Evolutionary conservation across 2,329 filamentous ascomycete genomes (phyloP).

Genomic region (Pseudogymnoascus destructans): DNA sequence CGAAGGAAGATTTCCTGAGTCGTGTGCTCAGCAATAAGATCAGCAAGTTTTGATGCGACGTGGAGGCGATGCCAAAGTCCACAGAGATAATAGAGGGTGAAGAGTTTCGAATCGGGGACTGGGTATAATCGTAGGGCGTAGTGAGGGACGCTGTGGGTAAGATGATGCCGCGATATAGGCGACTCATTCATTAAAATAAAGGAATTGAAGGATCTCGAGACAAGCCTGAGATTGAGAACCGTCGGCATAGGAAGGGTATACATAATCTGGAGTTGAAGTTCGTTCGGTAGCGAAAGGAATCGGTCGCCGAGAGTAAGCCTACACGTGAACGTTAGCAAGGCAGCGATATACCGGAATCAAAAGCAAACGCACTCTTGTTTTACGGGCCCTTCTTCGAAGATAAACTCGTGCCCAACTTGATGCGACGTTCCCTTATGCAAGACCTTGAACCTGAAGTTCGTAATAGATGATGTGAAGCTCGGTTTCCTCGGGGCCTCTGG

Average conservation of each 20-base stretch:
- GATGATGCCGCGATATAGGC: slow-evolving; percentile 47
- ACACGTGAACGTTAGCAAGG: neutral
- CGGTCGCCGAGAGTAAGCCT: slow-evolving; percentile 39
- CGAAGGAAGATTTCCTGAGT: slow-evolving; percentile 52
- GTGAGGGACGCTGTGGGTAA: slow-evolving; percentile 44
- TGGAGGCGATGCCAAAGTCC: slow-evolving; percentile 53
- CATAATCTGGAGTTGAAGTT: slow-evolving; percentile 51
- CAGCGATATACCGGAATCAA: neutral
- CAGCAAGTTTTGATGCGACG: slow-evolving; percentile 48
- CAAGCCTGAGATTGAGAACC: slow-evolving; percentile 43
- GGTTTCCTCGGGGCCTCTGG: slow-evolving; percentile 25
- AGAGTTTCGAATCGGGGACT: slow-evolving; percentile 31
- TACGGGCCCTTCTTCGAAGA: slow-evolving; percentile 19
- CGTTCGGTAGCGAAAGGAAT: slow-evolving; percentile 45
- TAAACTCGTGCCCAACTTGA: slow-evolving; percentile 20
- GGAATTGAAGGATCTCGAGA: slow-evolving; percentile 45
- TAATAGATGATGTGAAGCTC: slow-evolving; percentile 24
- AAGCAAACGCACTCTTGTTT: slow-evolving; percentile 17
- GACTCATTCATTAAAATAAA: slow-evolving; percentile 47
- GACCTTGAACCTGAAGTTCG: slow-evolving; percentile 24
- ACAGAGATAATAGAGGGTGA: slow-evolving; percentile 49
- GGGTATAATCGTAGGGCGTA: slow-evolving; percentile 50
- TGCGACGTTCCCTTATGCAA: neutral
- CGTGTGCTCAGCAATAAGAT: slow-evolving; percentile 50
- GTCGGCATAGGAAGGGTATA: slow-evolving; percentile 46